Base-by-base conservation (phyloP, 441 rosid species). In the Mallotus japonicus region DNA sequence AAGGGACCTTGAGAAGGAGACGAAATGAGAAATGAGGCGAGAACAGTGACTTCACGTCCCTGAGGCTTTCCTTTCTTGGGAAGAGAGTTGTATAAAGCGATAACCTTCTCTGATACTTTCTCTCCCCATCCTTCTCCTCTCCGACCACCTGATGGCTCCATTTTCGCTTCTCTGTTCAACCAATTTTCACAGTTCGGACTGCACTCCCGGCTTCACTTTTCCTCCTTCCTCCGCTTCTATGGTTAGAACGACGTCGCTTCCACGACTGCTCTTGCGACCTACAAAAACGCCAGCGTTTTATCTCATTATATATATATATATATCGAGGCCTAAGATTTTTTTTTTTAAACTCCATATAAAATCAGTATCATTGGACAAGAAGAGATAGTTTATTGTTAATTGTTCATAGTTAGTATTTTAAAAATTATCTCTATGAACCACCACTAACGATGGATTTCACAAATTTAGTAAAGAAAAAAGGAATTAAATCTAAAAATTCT, bases 21-120 rank as follows among this genome's bases (percentile, higher is more conserved):
- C 20, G 97, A 92, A 83, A 90, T 60, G 75, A 92, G 94, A 83
- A 92, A 95, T 9, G 96, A 87, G 28, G 97, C 85, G 72, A 92
- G 76, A 51, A 88, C 97, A 60, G 97, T 86, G 80, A 92, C 91
- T 80, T 95, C 97, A 49, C 88, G 86, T 19, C 97, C 97, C 82
- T 95, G 97, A 57, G 99, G 97, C 85, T 95, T 95, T 34, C 96
- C 97, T 73, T 94, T 92, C 82, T 85, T 92, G 4, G 95, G 92
- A 20, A 92, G 91, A 66, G 97, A 86, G 10, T 59, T 70, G 81
- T 88, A 89, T 2, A 79, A 73, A 5, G 87, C 74, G 5, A 88
- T 47, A 28, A 82, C 97, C 80, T 90, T 85, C 80, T 85, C 82
- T 3, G 93, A 78, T 6, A 88, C 87, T 57, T n/a, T 84, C 72